These are phyloP conservation scores for Fraxinus floribunda DNA, from an alignment of 305 asterid genomes.

Conservation along the genomic window DNA sequence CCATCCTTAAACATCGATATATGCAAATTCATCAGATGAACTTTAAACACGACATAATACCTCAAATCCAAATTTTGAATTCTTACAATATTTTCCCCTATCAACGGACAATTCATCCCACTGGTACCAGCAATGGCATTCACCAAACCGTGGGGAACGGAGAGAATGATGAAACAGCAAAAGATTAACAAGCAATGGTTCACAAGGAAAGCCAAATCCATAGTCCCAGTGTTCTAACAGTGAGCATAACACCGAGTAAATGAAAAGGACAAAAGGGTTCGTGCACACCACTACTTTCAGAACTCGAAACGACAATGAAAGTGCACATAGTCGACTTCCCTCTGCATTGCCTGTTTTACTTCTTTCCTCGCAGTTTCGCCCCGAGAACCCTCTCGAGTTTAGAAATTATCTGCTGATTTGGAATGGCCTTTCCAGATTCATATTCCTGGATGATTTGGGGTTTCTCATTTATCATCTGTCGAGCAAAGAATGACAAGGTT, in stretches of 20 bases:
- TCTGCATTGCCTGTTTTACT: slow-evolving; percentile 30
- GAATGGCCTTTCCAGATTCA: slow-evolving; percentile 96
- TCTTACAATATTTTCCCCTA: neutral
- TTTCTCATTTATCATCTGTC: slow-evolving; percentile 92
- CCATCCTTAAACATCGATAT: neutral
- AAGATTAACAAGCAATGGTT: neutral
- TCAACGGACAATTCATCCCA: neutral
- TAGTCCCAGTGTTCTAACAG: neutral
- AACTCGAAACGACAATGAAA: slow-evolving; percentile 25
- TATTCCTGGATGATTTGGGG: slow-evolving; percentile 91
- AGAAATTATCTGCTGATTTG: slow-evolving; percentile 80
- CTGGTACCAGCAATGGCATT: neutral
- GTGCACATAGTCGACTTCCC: slow-evolving; percentile 19
- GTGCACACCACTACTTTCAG: slow-evolving; percentile 35
- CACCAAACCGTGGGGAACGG: neutral
- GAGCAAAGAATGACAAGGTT: slow-evolving; percentile 14
- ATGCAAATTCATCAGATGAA: neutral
- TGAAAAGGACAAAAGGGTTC: slow-evolving; percentile 3
- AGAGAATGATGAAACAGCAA: neutral
- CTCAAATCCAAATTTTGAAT: neutral
- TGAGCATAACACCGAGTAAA: neutral
- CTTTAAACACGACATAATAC: neutral
- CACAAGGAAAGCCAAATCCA: neutral
- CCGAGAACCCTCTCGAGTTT: slow-evolving; percentile 94
- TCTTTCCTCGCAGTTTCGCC: slow-evolving; percentile 76